These are phyloP conservation scores for Pilasporangium apinafurcum DNA, from an alignment of 352 stramenopile species.

Conservation along the genomic window DNA sequence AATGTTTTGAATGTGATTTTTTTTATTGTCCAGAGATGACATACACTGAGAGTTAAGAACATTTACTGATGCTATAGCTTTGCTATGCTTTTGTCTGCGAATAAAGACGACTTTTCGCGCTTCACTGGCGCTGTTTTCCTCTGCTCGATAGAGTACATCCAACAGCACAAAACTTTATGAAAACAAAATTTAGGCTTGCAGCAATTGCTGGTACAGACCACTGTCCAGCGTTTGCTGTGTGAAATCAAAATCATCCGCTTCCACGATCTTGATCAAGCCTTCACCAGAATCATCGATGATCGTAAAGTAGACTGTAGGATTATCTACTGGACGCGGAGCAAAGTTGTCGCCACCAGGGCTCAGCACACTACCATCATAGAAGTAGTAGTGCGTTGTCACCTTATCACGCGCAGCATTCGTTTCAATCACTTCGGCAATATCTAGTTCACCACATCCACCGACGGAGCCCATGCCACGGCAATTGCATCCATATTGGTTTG, in stretches of 20 bases:
- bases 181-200: background rate
- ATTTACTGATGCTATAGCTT: no score
- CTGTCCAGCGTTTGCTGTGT: background rate
- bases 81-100: no score
- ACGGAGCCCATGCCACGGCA: constrained; percentile 11
- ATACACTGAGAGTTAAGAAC: no score
- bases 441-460: constrained; percentile 18
- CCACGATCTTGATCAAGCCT: constrained; percentile 25
- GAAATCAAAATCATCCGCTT: constrained; percentile 22
- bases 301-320: constrained; percentile 21
- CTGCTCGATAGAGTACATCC: no score
- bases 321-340: constrained; percentile 14
- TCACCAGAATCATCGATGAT: constrained; percentile 20
- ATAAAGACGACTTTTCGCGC: no score
- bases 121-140: background rate
- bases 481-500: constrained; percentile 16
- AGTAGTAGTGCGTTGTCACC: constrained; percentile 20
- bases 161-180: background rate
- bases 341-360: constrained; percentile 25
- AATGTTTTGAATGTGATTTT: no score
- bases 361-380: constrained; percentile 9
- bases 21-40: no score
- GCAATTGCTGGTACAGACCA: constrained; percentile 1
- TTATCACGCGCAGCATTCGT: constrained; percentile 7
- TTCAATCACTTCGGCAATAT: constrained; percentile 18